Conservation (phyloP, 1,139 yeast genomes). For the Arxiozyma slooffiae region DNA sequence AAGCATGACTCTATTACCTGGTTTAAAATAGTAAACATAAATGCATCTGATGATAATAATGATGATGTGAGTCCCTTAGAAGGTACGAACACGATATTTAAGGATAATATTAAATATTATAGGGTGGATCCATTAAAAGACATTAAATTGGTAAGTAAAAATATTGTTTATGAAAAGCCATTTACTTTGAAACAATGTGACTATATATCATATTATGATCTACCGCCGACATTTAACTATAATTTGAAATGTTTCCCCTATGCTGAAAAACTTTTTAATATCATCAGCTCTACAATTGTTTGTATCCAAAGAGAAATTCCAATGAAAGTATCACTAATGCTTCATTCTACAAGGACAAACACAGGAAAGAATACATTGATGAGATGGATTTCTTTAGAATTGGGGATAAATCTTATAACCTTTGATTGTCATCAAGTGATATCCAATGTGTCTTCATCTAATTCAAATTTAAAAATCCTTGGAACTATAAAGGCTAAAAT, state of each 20-base stretch:
- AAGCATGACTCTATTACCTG: constrained; percentile 61
- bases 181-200: constrained; percentile 20
- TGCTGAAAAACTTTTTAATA: constrained; percentile 44
- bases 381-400: constrained; percentile 42
- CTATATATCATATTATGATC: constrained; percentile 44
- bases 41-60: constrained; percentile 17
- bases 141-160: constrained; percentile 21
- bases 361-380: constrained; percentile 70
- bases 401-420: constrained; percentile 62
- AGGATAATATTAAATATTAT: constrained; percentile 3
- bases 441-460: constrained; percentile 46
- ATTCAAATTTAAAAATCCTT: constrained; percentile 69
- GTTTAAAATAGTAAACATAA: constrained; percentile 51
- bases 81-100: not conserved
- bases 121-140: constrained; percentile 17
- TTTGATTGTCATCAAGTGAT: constrained; percentile 52
- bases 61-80: constrained; percentile 10
- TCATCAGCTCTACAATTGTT: constrained; percentile 39
- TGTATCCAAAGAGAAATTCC: constrained; percentile 28
- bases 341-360: constrained; percentile 63
- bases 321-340: constrained; percentile 52
- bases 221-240: constrained; percentile 33
- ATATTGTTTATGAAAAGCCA: constrained; percentile 12
- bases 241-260: constrained; percentile 35
- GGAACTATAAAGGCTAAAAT: constrained; percentile 70